Base-by-base conservation (phyloP, 1,284 basidiomycete genomes). In the Pascua sp. region DNA sequence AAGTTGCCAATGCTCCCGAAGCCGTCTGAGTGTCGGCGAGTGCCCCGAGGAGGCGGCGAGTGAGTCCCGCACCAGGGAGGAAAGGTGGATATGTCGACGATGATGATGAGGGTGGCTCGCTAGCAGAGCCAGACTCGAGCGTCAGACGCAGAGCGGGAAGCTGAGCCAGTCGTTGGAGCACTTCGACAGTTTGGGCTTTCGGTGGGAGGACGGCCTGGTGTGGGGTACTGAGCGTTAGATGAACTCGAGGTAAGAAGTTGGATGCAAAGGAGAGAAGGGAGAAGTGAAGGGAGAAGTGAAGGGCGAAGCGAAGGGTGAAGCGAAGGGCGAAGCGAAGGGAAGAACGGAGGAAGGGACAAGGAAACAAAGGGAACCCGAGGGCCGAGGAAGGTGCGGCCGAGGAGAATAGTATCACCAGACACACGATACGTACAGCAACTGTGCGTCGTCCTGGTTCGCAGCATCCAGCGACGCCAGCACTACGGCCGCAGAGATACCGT, bases 391-490 rank as follows among this genome's bases (percentile, higher is more conserved):
- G 45, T 7, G 11, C 32, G 11, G 17, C 11, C 5, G 48, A 39
- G 49, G 13, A 32, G 24, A 32, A 32, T 40, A 32, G 47, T 8
- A 37, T 43, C 46, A 32, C 47, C 17, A 32, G 24, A 32, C 24
- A 32, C 24, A 32, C 24, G 24, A 39, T 11, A 80, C 87, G 59
- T 69, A 90, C 88, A 81, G 67, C 82, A 91, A 87, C 67, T 90
- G 88, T 2, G 81, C 78, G 66, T 91, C 89, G 43, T 84, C 84
- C 63, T 88, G 82, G 65, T 86, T 84, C 11, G 84, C 83, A 12
- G 83, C 79, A 69, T 90, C 86, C n/a, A 90, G 81, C 13, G 88
- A 87, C 12, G 87, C 84, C 17, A 90, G 77, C 59, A 90, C 80
- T 38, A 90, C 71, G 7, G 82, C 80, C 16, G 81, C 78, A 4